Conservation (phyloP, 345 rosid genomes). For the Stellera chamaejasme region DNA sequence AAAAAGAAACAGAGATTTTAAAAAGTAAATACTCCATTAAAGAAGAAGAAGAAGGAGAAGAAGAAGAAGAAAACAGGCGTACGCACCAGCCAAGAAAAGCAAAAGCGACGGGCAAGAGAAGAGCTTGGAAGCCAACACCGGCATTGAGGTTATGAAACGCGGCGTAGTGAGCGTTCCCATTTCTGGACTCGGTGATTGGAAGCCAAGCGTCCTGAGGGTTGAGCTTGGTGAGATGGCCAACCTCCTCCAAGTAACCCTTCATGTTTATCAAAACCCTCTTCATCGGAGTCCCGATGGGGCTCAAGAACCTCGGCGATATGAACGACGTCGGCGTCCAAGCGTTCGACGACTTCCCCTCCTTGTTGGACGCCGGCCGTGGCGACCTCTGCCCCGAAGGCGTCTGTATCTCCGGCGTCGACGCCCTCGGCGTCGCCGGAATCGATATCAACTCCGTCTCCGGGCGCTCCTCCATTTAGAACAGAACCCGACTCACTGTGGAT, state of each 20-base stretch:
- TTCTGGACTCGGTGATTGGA: conserved; percentile 93
- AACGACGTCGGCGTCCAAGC: conserved; percentile 98
- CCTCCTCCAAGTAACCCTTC: conserved; percentile 91
- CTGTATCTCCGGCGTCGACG: conserved; percentile 86
- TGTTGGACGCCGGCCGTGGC: conserved; percentile 55
- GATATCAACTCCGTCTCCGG: conserved; percentile 98
- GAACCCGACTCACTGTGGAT: neutral
- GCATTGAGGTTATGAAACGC: conserved; percentile 97
- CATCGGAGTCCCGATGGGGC: conserved; percentile 98
- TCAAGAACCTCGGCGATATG: conserved; percentile 88
- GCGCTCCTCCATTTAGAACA: conserved; percentile 65
- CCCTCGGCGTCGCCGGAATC: conserved; percentile 92
- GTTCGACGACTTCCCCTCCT: conserved; percentile 58
- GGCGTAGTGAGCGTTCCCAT: conserved; percentile 97
- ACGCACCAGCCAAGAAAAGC: conserved; percentile 91
- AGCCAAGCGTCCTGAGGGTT: conserved; percentile 99
- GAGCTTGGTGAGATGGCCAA: conserved; percentile 90
- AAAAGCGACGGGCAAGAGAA: conserved; percentile 87
- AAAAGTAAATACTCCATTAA: neutral
- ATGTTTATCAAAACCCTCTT: conserved; percentile 87
- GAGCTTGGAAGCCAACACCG: conserved; percentile 95
- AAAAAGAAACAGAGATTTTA: neutral
- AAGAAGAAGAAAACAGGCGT: neutral
- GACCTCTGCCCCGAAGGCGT: conserved; percentile 97
- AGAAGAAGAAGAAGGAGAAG: neutral